Base-by-base conservation (phyloP, 768 basidiomycete species). In the Gloeopeniophorella convolvens region DNA sequence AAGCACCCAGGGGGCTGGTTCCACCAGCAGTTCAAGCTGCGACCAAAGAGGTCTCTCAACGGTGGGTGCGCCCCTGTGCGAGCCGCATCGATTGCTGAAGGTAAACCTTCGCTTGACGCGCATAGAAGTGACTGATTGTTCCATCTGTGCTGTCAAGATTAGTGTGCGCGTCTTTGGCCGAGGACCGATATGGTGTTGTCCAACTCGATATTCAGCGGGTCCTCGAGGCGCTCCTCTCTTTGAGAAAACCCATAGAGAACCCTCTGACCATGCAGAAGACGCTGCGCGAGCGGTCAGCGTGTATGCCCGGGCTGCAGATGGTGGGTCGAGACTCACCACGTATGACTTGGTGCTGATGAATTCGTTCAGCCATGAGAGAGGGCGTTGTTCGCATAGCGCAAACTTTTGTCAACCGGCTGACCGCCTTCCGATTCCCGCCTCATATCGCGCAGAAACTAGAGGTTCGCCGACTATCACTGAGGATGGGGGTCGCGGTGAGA, bases 131-230 rank as follows among this genome's bases (percentile, higher is more conserved):
- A n/a, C n/a, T n/a, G n/a, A n/a, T n/a, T n/a, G n/a, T n/a, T n/a
- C n/a, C n/a, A n/a, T n/a, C n/a, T n/a, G 89, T 79, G 5, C 70
- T 93, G 3, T 77, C 84, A 1, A 73, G 76, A 42, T 70, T 92
- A 7, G 73, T 77, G 6, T 84, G 81, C 51, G 79, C 82, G 0
- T 92, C 90, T 4, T 68, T 93, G 12, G 71, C 72, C 1, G 91
- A 92, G 63, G 90, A 94, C 67, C 73, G 75, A n/a, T 91, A 83
- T 60, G 90, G 90, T 18, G 77, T 83, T 27, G 87, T 91, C 11
- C 91, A 93, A 63, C 73, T 85, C 10, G 91, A 93, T 61, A 87
- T 90, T n/a, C 85, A 89, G 0, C 81, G 79, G 51, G 80, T 90
- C 24, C 64, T 94, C 3, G 90, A 94, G 63, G 84, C 85, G 0